phyloP scores from a whole-genome alignment of 345 rosid genomes.

The Noccaea caerulescens region DNA sequence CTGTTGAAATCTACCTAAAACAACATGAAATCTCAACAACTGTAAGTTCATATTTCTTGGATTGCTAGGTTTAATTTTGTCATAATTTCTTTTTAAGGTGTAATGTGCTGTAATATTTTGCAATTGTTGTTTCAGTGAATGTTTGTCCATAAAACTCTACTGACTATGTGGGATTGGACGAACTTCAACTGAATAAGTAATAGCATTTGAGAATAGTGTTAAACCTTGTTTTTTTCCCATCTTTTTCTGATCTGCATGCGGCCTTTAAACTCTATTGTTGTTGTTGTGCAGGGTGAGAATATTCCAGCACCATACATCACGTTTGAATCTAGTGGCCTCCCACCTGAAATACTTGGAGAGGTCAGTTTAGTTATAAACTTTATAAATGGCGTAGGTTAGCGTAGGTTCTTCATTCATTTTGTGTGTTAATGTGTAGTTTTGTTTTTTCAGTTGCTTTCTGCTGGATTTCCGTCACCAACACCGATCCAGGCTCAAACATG shows the following conservation, averaged over 20 bases:
- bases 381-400: neutral
- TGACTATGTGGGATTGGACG: constrained; percentile 45
- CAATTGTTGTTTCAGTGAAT: constrained; percentile 49
- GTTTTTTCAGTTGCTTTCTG: constrained; percentile 73
- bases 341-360: constrained; percentile 90
- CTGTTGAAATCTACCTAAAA: constrained; percentile 73
- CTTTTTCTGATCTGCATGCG: constrained; percentile 13
- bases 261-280: constrained; percentile 17
- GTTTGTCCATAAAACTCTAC: constrained; percentile 49
- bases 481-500: constrained; percentile 99
- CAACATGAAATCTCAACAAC: constrained; percentile 90
- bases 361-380: constrained; percentile 49
- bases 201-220: constrained; percentile 46
- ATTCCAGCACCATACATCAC: constrained; percentile 93
- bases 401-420: neutral
- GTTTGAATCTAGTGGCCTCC: constrained; percentile 89
- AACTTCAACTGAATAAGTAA: constrained; percentile 51
- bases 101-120: constrained; percentile 42
- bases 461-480: constrained; percentile 89
- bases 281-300: constrained; percentile 74
- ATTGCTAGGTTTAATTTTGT: constrained; percentile 5
- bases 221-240: constrained; percentile 34
- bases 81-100: constrained; percentile 8
- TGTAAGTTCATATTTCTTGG: constrained; percentile 51
- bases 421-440: constrained; percentile 19